Percentiles rank a stretch among this genome's conserved stretches.
These are phyloP conservation scores for Phytophthora palmivora DNA, from an alignment of 352 stramenopile species.

Conservation along the genomic window DNA sequence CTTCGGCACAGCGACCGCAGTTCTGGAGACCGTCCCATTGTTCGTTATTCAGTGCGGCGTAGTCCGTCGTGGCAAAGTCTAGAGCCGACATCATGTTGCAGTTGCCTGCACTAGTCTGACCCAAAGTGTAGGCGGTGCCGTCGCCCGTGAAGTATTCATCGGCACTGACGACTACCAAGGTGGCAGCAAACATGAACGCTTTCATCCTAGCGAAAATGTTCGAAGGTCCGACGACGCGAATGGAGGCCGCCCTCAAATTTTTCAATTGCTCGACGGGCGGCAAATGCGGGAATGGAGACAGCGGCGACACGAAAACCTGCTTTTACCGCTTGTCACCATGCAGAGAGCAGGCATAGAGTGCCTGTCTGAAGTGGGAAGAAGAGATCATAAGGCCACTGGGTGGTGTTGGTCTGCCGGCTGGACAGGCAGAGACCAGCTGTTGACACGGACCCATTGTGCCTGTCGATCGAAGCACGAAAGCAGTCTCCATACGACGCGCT, in stretches of 20 bases:
- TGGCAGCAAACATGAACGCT: slow-evolving; percentile 4
- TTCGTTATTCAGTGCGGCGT: slow-evolving; percentile 73
- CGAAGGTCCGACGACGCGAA: slow-evolving; percentile 14
- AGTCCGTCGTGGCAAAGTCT: slow-evolving; percentile 50
- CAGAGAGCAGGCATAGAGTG: slow-evolving; percentile 23
- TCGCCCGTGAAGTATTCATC: slow-evolving; percentile 52
- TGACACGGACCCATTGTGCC: slow-evolving; percentile 17
- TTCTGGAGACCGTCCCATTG: slow-evolving; percentile 67
- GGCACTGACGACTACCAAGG: slow-evolving; percentile 16
- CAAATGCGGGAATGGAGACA: slow-evolving; percentile 30
- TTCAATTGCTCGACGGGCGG: slow-evolving; percentile 28
- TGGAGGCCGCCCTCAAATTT: slow-evolving; percentile 7
- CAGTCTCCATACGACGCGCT: slow-evolving; percentile 1
- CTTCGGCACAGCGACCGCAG: slow-evolving; percentile 74
- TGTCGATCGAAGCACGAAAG: slow-evolving; percentile 21
- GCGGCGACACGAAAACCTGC: slow-evolving; percentile 11
- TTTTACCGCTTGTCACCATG: slow-evolving; percentile 1
- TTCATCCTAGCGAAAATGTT: slow-evolving; percentile 20
- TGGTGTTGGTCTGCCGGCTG: slow-evolving; percentile 13
- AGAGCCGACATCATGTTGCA: slow-evolving; percentile 56
- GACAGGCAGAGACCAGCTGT: slow-evolving; percentile 31
- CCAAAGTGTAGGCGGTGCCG: slow-evolving; percentile 55
- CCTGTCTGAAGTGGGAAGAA: slow-evolving; percentile 14
- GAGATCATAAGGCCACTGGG: slow-evolving; percentile 13
- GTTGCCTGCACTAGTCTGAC: slow-evolving; percentile 47